Percentiles rank a stretch among this genome's conserved stretches.
Evolutionary conservation across 2,329 filamentous ascomycete genomes (phyloP).

Genomic region (Diaporthe velutina): DNA sequence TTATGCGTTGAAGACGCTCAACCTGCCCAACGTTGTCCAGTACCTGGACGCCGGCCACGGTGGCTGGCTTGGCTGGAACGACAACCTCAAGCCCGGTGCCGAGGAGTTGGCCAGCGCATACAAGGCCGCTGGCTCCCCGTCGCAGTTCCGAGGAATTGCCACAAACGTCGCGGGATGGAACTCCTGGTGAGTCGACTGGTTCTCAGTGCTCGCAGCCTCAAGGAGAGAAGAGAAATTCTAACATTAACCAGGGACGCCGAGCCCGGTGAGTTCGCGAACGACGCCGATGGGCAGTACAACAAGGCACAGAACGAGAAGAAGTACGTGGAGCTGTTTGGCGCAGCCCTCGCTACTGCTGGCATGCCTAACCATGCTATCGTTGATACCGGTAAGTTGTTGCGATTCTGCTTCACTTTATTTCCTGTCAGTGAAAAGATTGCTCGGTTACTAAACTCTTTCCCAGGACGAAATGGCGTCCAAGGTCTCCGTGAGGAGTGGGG

Average conservation of each 20-base stretch:
- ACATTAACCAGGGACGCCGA: constrained; percentile 42
- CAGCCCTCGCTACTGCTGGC: constrained; percentile 51
- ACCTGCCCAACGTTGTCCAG: constrained; percentile 72
- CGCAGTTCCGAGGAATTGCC: constrained; percentile 54
- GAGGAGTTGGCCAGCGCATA: constrained; percentile 55
- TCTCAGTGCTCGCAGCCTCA: neutral
- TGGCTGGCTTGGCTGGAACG: constrained; percentile 74
- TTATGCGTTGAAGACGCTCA: constrained; percentile 54
- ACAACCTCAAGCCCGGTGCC: constrained; percentile 61
- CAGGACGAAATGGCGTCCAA: constrained; percentile 54
- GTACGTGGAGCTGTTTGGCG: constrained; percentile 49
- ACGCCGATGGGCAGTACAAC: constrained; percentile 57
- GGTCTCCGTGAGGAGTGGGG: constrained; percentile 59
- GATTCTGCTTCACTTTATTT: neutral
- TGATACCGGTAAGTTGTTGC: constrained; percentile 50
- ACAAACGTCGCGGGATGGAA: constrained; percentile 58
- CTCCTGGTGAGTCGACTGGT: constrained; percentile 46
- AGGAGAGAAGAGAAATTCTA: constrained; percentile 22
- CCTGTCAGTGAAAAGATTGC: neutral
- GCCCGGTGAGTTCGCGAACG: constrained; percentile 56
- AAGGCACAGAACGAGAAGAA: constrained; percentile 57
- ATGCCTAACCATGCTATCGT: constrained; percentile 58
- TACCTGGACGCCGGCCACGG: constrained; percentile 75
- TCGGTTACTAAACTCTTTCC: neutral
- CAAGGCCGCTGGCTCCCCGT: constrained; percentile 53